Evolutionary conservation across 257 asterid species (phyloP).

Genomic region (Avicennia marina): DNA sequence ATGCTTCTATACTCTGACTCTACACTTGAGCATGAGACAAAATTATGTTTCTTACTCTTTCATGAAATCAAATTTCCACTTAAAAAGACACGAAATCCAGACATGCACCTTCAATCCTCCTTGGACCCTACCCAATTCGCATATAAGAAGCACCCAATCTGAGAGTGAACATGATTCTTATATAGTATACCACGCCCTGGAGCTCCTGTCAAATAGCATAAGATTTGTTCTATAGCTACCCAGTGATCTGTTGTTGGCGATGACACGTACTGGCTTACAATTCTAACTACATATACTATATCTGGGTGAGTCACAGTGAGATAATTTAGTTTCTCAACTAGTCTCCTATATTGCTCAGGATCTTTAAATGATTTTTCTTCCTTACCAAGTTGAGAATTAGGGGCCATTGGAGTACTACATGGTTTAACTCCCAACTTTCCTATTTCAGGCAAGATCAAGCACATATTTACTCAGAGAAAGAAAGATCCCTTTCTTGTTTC

Average conservation of each 20-base stretch:
- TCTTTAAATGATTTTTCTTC: neutral
- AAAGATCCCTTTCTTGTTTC: neutral
- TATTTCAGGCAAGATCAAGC: neutral
- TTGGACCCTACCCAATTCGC: no score
- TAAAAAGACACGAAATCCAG: no score
- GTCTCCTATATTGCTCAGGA: neutral
- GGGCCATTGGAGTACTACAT: neutral
- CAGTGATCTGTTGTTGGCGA: neutral
- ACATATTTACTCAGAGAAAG: neutral
- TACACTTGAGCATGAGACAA: no score
- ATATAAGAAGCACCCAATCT: no score
- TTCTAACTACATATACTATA: conserved; percentile 1
- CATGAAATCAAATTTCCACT: no score
- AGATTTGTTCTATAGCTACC: neutral
- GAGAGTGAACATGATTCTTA: neutral
- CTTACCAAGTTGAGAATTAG: neutral
- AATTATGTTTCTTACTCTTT: no score
- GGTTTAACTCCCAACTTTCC: neutral
- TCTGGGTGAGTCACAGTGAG: conserved; percentile 1
- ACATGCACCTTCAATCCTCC: no score
- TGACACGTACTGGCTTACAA: neutral
- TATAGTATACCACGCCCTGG: conserved; percentile 2
- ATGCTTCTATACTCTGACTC: no score
- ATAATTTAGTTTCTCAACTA: conserved; percentile 8
- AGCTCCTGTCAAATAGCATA: neutral